Percentiles rank a stretch among this genome's conserved stretches.
Evolutionary conservation across 805 yeast genomes (phyloP).

Genomic region (Lachancea quebecensis): DNA sequence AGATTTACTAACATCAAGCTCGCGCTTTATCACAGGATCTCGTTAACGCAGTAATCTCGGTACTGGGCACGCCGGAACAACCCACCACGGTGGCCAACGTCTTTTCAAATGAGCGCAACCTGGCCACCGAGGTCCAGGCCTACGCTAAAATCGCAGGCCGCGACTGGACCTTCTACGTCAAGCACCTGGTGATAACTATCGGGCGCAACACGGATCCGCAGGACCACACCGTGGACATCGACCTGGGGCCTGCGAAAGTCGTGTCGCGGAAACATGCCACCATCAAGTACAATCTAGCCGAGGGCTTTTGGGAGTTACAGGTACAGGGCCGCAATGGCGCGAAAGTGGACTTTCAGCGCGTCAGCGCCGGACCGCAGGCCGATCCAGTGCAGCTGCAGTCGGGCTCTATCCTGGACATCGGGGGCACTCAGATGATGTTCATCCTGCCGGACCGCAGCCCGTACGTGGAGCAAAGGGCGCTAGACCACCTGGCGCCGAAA

Average conservation of each 20-base stretch:
- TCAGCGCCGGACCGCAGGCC: slow-evolving; percentile 38
- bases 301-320: slow-evolving; percentile 78
- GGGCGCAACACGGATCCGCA: slow-evolving; percentile 70
- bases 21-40: slow-evolving; percentile 22
- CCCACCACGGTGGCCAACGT: slow-evolving; percentile 65
- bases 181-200: slow-evolving; percentile 62
- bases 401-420: slow-evolving; percentile 90
- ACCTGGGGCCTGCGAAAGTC: slow-evolving; percentile 95
- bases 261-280: slow-evolving; percentile 87
- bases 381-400: slow-evolving; percentile 56
- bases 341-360: slow-evolving; percentile 63
- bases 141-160: slow-evolving; percentile 93
- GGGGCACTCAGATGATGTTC: slow-evolving; percentile 99
- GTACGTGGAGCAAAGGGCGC: slow-evolving; percentile 39
- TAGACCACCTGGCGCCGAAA: slow-evolving; percentile 32
- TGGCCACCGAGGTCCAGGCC: slow-evolving; percentile 80
- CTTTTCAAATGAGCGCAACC: slow-evolving; percentile 65
- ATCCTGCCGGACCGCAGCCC: slow-evolving; percentile 90
- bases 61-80: slow-evolving; percentile 64
- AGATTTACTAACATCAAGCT: background rate
- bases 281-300: slow-evolving; percentile 66
- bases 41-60: slow-evolving; percentile 67
- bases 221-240: slow-evolving; percentile 47
- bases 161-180: slow-evolving; percentile 92
- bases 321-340: slow-evolving; percentile 91